phyloP scores from a whole-genome alignment of 495 filamentous ascomycete species.

The Lasiosphaeria hispida region DNA sequence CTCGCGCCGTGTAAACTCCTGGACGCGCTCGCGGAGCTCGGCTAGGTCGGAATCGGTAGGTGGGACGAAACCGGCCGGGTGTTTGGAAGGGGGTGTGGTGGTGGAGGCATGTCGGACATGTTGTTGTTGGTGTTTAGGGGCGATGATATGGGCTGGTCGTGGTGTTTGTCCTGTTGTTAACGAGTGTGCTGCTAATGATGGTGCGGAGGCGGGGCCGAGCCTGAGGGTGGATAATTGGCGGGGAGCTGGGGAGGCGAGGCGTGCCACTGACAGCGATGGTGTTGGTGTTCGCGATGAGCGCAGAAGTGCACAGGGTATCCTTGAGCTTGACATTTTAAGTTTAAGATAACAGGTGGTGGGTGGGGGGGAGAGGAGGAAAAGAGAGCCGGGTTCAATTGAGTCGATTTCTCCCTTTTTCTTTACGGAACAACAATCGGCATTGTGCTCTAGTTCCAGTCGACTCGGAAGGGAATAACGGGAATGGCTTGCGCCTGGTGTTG shows the following conservation, averaged over 20 bases:
- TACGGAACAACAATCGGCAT: too few species aligned
- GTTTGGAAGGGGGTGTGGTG: slow-evolving; percentile 62
- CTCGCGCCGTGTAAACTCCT: slow-evolving; percentile 84
- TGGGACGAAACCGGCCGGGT: slow-evolving; percentile 77
- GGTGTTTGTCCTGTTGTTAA: slow-evolving; percentile 17
- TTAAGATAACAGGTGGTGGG: not conserved
- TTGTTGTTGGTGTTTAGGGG: slow-evolving; percentile 12
- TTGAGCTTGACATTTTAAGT: slow-evolving; percentile 6
- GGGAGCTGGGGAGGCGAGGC: slow-evolving; percentile 1
- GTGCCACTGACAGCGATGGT: not conserved
- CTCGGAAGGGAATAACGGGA: too few species aligned
- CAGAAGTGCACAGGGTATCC: slow-evolving; percentile 26
- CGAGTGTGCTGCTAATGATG: slow-evolving; percentile 17
- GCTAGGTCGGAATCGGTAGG: slow-evolving; percentile 72
- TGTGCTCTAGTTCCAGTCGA: too few species aligned
- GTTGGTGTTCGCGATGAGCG: slow-evolving; percentile 27
- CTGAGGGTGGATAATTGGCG: slow-evolving; percentile 12
- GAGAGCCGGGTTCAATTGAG: not conserved
- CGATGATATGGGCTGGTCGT: slow-evolving; percentile 1
- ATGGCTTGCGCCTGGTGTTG: not conserved
- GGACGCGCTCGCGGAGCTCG: slow-evolving; percentile 85
- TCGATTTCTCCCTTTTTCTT: not conserved
- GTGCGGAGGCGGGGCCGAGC: slow-evolving; percentile 6
- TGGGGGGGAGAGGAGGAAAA: too few species aligned
- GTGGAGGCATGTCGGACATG: slow-evolving; percentile 31